These are phyloP conservation scores for Omphalotus olearius DNA, from an alignment of 1,284 basidiomycete genomes.

Conservation along the genomic window DNA sequence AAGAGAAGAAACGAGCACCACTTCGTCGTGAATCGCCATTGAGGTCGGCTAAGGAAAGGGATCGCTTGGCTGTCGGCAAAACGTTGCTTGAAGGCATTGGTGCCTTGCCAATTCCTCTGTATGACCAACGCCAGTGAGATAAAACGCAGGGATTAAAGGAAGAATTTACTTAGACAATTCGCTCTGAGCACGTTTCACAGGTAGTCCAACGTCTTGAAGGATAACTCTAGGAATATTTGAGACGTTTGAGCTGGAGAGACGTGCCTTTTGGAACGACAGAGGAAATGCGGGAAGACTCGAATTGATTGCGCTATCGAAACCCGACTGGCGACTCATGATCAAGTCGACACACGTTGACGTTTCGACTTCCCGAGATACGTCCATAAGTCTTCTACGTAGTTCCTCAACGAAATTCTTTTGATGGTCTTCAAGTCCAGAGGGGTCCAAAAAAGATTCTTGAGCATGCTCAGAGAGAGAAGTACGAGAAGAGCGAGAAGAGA, in stretches of 20 bases:
- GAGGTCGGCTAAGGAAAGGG: not conserved
- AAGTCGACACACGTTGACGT: not conserved
- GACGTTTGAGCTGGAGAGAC: not conserved
- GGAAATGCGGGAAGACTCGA: not conserved
- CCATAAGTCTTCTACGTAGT: not conserved
- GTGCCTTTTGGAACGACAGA: not conserved
- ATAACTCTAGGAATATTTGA: not conserved
- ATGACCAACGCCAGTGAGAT: too few relatives aligned
- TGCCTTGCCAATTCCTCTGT: too few relatives aligned
- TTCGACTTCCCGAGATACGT: not conserved
- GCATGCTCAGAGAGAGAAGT: conserved; percentile 2
- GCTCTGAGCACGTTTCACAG: not conserved
- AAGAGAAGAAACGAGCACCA: not conserved
- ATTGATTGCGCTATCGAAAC: not conserved
- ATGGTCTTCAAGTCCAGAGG: not conserved
- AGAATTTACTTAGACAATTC: not conserved
- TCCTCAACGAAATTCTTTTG: conserved; percentile 1
- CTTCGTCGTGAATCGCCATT: not conserved
- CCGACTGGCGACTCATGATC: too few relatives aligned
- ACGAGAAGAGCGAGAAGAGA: conserved; percentile 4
- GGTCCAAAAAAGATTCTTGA: not conserved
- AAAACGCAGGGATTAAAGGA: too few relatives aligned
- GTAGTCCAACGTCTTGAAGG: not conserved
- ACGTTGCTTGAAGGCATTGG: too few relatives aligned
- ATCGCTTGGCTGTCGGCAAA: not conserved